Evolutionary conservation across 148 eudicot species (phyloP), one percentile per base, ranked within the genome.

Genomic region (Diospyros lotus): DNA sequence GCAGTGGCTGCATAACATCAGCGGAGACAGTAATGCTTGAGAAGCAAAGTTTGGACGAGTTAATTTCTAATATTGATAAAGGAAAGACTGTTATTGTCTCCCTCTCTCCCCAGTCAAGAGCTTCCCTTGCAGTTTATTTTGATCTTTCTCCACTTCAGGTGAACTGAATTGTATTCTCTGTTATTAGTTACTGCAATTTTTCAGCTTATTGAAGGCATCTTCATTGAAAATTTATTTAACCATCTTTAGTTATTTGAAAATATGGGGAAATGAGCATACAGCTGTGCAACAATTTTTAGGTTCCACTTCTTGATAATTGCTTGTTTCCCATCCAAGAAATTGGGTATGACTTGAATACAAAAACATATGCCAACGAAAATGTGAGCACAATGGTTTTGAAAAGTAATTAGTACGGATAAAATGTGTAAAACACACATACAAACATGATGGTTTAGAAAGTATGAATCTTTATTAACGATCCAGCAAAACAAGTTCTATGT

Each of bases 11-110:
- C 83, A 84, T 96, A 65, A 96, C 98, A 44, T 93, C 97, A 77
- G 99, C 98, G 40, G 98, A 96, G 83, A 96, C 98, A 1, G 93
- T 93, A 71, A 93, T 93, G 99, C 98, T 96, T 76, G 97, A 96
- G 88, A 96, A 96, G 88, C 99, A 93, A 79, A 91, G 98, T 82
- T 79, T 87, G 81, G 99, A 93, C 72, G 99, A 96, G 80, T 96
- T 96, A 63, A 82, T 96, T 64, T 86, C 87, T n/a, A 87, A 77
- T 77, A 87, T 96, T 64, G 69, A 87, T 8, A 78, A 80, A 74
- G 96, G 99, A 66, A 91, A 86, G 80, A 73, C 91, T 65, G 94
- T 93, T 50, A 80, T 96, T 76, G 90, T 96, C 60, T 96, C 99
- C 71, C 74, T 96, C 58, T 93, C 99, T 44, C 98, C 98, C 38